Base-by-base conservation (phyloP, 2,329 filamentous ascomycete species). In the Capronia americana region DNA sequence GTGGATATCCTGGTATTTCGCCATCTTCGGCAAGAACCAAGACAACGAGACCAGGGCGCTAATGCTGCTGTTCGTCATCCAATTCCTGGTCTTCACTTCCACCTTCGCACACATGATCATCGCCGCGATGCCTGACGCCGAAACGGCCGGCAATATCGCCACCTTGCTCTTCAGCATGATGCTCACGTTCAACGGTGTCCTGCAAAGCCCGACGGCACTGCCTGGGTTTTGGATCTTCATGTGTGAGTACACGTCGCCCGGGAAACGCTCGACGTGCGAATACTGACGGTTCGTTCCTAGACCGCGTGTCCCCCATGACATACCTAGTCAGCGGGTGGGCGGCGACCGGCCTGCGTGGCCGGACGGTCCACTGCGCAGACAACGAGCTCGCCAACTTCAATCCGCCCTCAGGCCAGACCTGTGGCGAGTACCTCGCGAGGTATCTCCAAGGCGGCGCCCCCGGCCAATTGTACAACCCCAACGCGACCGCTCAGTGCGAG, bases 31-130 rank as follows among this genome's bases (percentile, higher is more conserved):
- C 1, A 88, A 90, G 0, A 81, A 82, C 1, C 85, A 89, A 57
- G 84, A 85, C 34, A 69, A 72, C 69, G 73, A 77, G 57, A 80
- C 79, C 48, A 72, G 73, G 30, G 71, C 75, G 8, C 72, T 76
- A 3, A 73, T 73, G 64, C 28, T 70, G 2, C 92, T 89, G 78
- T 80, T 93, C 44, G 91, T 93, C 86, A 86, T 86, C 7, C 76
- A 92, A 70, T 83, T 93, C 4, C 92, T 92, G 78, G 90, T 88
- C 77, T 78, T 92, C 28, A 91, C 92, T 79, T 85, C 88, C 76
- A 86, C 84, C 24, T 92, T 88, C 86, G 91, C 89, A 14, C 91
- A 92, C 75, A 92, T 90, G 87, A 90, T 93, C 70, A 90, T 88
- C 64, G 90, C 92, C 0, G 92, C 92, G 74, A 88, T 90, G 0